Base-by-base conservation (phyloP, 768 basidiomycete species). In the Gymnopilus dilepis region DNA sequence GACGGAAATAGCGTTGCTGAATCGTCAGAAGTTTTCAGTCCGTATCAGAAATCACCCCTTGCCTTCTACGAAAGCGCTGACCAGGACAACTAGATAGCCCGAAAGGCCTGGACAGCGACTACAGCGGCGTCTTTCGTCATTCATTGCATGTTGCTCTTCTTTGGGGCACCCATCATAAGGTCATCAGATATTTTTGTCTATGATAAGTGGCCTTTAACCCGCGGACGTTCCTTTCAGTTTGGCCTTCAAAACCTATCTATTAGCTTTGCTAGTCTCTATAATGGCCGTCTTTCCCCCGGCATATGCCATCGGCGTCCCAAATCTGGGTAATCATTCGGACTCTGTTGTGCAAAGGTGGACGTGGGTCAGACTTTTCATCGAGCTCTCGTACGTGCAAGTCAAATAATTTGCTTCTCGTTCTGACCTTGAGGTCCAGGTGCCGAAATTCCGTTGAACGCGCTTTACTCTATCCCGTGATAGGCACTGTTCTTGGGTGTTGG, bases 291-390 rank as follows among this genome's bases (percentile, higher is more conserved):
- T 89, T 65, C 80, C 89, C 0, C 87, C 92, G 9, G 83, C 86
- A 2, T 92, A 90, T 69, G 80, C 86, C 2, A 77, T 94, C 17
- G 92, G 92, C 6, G 63, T 79, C 2, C 90, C 92, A 0, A 81
- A 81, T 37, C 65, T 85, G 15, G 73, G 74, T 21, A 72, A 71
- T 19, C 76, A 78, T 47, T 74, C 79, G 6, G 70, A 74, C 15
- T 79, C 87, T 1, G 68, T 87, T 34, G 72, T 85, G 56, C 83
- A 81, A 45, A 81, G 89, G 42, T 80, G 88, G 70, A 83, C 84
- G 6, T 94, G 93, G 90, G 81, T 86, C 22, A 84, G 92, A 52
- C 78, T 98, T 40, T 95, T 96, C 69, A 90, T 85, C 50, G 91
- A 95, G 65, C 76, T 92, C 62, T 82, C 84, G 95, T 97, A 70